phyloP scores from a whole-genome alignment of 768 basidiomycete genomes.

The Russula sp. region DNA sequence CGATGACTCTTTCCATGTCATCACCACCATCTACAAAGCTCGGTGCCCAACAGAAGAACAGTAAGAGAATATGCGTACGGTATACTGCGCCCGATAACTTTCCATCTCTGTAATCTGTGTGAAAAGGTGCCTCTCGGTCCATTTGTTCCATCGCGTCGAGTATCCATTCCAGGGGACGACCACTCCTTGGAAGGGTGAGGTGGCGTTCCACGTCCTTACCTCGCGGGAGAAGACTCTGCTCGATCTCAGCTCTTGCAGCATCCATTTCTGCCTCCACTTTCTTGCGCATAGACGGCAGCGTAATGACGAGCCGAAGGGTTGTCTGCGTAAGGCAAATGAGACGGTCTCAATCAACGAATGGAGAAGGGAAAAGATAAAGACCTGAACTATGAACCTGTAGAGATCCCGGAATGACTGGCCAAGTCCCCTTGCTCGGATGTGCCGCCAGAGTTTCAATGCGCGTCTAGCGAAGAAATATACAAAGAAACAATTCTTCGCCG shows the following conservation, averaged over 20 bases:
- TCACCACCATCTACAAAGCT: conserved; percentile 65
- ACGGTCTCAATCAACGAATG: not conserved
- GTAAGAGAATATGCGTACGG: conserved; percentile 40
- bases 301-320: conserved; percentile 48
- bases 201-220: conserved; percentile 57
- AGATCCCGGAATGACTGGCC: conserved; percentile 41
- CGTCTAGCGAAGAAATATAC: conserved; percentile 51
- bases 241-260: conserved; percentile 57
- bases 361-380: conserved; percentile 26
- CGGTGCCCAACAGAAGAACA: not conserved
- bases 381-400: conserved; percentile 47
- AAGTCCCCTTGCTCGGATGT: conserved; percentile 58
- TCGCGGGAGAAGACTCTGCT: conserved; percentile 58
- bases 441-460: conserved; percentile 47
- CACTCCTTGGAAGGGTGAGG: conserved; percentile 55
- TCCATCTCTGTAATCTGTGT: conserved; percentile 56
- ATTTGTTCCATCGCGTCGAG: conserved; percentile 71
- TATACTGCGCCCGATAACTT: conserved; percentile 84
- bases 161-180: conserved; percentile 67
- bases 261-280: conserved; percentile 59
- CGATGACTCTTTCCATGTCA: conserved; percentile 70
- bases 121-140: conserved; percentile 48
- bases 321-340: conserved; percentile 43
- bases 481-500: conserved; percentile 49
- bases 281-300: conserved; percentile 50